phyloP scores from a whole-genome alignment of 73 alveolate genomes.

The Tetrahymena malaccensis region DNA sequence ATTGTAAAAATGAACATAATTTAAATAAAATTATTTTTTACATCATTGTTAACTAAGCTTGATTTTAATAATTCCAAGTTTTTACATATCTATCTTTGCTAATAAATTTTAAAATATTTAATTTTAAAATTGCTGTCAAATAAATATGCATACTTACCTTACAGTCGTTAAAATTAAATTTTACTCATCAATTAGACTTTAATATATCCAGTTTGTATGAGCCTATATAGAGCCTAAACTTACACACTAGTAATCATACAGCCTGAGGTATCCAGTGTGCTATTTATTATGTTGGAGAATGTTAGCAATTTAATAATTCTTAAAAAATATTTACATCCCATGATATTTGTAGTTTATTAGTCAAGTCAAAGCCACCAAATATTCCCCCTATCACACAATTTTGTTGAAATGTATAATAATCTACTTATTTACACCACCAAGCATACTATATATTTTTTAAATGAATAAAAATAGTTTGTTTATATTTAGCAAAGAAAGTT shows the following conservation, averaged over 20 bases:
- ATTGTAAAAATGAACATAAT: too few species aligned
- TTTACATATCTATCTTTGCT: not conserved
- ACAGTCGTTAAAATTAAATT: not conserved
- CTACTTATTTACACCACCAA: not conserved
- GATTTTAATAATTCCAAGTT: not conserved
- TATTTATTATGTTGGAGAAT: too few species aligned
- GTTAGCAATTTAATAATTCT: too few species aligned
- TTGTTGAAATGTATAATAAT: not conserved
- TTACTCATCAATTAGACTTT: not conserved
- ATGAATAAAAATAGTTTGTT: too few species aligned
- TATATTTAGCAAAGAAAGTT: too few species aligned
- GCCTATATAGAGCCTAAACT: not conserved
- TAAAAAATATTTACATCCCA: not conserved
- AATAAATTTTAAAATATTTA: not conserved
- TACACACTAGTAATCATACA: not conserved
- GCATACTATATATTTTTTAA: not conserved
- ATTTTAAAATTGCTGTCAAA: not conserved
- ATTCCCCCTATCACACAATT: not conserved
- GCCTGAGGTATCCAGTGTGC: not conserved
- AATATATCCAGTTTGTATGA: not conserved
- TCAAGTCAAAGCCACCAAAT: not conserved
- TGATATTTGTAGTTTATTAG: too few species aligned
- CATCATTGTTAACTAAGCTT: not conserved
- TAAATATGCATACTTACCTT: not conserved
- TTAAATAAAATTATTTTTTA: too few species aligned